phyloP scores from a whole-genome alignment of 169 alveolate species.

The Cryptosporidium bovis region DNA sequence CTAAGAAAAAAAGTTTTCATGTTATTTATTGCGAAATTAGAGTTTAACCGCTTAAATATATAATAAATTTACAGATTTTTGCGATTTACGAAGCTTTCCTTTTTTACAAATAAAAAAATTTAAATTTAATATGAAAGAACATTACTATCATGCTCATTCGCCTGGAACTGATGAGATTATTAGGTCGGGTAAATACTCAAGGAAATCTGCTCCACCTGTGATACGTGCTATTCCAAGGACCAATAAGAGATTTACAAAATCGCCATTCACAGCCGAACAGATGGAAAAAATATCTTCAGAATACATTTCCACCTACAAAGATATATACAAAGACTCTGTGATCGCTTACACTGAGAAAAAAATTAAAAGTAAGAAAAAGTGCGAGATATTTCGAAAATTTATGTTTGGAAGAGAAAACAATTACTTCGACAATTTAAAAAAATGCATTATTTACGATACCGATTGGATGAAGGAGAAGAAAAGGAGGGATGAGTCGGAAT shows the following conservation, averaged over 20 bases:
- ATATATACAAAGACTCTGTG: conserved; percentile 52
- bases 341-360: conserved; percentile 55
- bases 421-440: conserved; percentile 32
- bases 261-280: conserved; percentile 60
- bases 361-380: conserved; percentile 61
- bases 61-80: too few relatives aligned
- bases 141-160: conserved; percentile 27
- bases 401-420: conserved; percentile 31
- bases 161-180: conserved; percentile 45
- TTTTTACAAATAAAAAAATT: too few relatives aligned
- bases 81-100: too few relatives aligned
- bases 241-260: conserved; percentile 40
- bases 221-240: conserved; percentile 57
- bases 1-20: too few relatives aligned
- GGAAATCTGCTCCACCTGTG: conserved; percentile 73
- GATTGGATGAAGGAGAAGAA: conserved; percentile 53
- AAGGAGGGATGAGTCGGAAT: conserved; percentile 15
- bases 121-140: conserved; percentile 25
- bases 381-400: conserved; percentile 41
- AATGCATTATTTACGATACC: conserved; percentile 61
- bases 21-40: too few relatives aligned
- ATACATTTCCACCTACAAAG: conserved; percentile 26
- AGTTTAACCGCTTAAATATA: too few relatives aligned
- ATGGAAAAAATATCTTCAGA: conserved; percentile 38
- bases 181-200: conserved; percentile 21